Base-by-base conservation (phyloP, 148 eudicot genomes). In the Vaccinium darrowii region DNA sequence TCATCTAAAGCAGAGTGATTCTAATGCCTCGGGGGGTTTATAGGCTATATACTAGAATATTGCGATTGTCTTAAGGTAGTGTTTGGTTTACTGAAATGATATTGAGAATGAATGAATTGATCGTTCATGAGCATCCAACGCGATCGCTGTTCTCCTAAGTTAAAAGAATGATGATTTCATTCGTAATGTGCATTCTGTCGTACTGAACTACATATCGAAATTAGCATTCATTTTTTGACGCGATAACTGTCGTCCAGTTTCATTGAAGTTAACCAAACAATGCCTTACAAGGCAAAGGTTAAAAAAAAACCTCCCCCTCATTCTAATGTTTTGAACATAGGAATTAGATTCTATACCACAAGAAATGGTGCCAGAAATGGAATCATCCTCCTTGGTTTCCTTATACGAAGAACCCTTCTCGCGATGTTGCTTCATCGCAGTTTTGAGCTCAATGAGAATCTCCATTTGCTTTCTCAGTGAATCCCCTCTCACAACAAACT, bases 401-500 rank as follows among this genome's bases (percentile, higher is more conserved):
- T 87, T 80, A 2, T 84, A 86, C 73, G 89, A 87, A 80, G 83
- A 83, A n/a, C 86, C 92, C 82, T 90, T 85, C 33, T 53, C 81
- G 13, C 62, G 88, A 63, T 87, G 86, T 79, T 89, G 81, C 86
- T 87, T 90, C 53, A 97, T 86, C 7, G 91, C 92, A 8, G 77
- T 86, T 54, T 89, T 90, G 30, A 95, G 93, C 87, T 94, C 89
- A 15, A 87, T 51, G 78, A 95, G 93, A 78, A 95, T 93, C 85
- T 93, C 94, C 84, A 94, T 90, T 86, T 97, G 99, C 69, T 92
- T 89, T 90, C 86, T 89, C 86, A 93, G 88, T 21, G 89, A 88
- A 21, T 93, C 94, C 23, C 98, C 98, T 74, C 98, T 92, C 83
- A 95, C 98, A 8, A 94, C 83, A 80, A 95, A 94, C 90, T 94